Evolutionary conservation across 257 asterid species (phyloP), one percentile per base, ranked within the genome.

Genomic region (Przewalskia tangutica): DNA sequence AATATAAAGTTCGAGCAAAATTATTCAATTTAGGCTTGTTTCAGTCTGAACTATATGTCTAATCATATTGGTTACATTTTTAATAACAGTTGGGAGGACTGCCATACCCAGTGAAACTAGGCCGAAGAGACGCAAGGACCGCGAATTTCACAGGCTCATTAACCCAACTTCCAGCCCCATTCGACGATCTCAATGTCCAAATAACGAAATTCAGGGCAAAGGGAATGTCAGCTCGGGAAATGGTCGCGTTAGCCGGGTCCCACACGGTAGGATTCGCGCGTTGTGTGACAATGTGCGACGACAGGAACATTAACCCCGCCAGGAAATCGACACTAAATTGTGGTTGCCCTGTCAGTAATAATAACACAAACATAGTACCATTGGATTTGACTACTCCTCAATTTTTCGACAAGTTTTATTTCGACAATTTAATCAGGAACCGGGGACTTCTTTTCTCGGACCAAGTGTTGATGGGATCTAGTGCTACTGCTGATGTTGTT

Each of bases 111-210:
- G 78, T 70, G 38, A 2, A 38, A 44, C 38, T 80, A 46, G 77
- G 83, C 11, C 70, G 77, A 10, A 66, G 71, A 7, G 83, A 80
- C 0, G 77, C 83, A 46, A 62, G 83, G 38, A 80, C 77, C 1
- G 77, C 83, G 48, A 80, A 63, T 18, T 63, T 80, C 10, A 62
- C 63, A 9, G 53, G 77, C 0, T 11, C 83, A 1, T 60, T 60
- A 53, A 63, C 50, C 6, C 77, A 62, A 44, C 83, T 80, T 27
- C 83, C 83, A 7, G 83, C 77, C 16, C 83, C 77, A 12, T 80
- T 80, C 36, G 51, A 80, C 53, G 73, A 63, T 68, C 77, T 80
- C 77, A 23, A 32, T 8, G 53, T 34, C 58, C 83, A 80, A 46
- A 23, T 54, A n/a, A n/a, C 1, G 7, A 80, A 80, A 54, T 80